These are phyloP conservation scores for Mimosa bimucronata DNA, from an alignment of 306 rosid species.

Conservation along the genomic window DNA sequence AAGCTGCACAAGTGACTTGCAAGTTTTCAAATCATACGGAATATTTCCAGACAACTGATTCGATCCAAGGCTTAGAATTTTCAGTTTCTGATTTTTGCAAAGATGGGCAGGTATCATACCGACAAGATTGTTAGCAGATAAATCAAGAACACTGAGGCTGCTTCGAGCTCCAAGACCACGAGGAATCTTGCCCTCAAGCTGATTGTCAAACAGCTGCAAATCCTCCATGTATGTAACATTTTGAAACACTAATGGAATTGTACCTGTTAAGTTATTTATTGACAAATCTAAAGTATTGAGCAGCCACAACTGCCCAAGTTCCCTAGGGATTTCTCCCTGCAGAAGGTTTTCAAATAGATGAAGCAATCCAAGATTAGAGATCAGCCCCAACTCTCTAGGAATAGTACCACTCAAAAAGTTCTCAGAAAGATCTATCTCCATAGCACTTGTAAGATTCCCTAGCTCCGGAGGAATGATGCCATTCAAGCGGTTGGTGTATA, in stretches of 20 bases:
- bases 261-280: constrained; percentile 65
- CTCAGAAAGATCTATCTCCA: constrained; percentile 75
- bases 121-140: constrained; percentile 65
- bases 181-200: constrained; percentile 73
- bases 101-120: constrained; percentile 68
- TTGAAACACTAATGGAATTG: constrained; percentile 69
- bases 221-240: constrained; percentile 60
- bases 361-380: constrained; percentile 64
- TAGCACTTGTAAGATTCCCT: constrained; percentile 65
- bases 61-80: constrained; percentile 77
- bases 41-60: constrained; percentile 69
- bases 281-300: constrained; percentile 61
- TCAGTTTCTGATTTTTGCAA: constrained; percentile 55
- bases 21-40: constrained; percentile 64
- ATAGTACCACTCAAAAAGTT: constrained; percentile 64
- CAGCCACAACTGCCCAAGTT: constrained; percentile 57
- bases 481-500: constrained; percentile 74
- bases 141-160: constrained; percentile 63
- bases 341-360: constrained; percentile 74
- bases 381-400: constrained; percentile 60
- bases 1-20: constrained; percentile 72
- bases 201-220: constrained; percentile 77
- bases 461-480: constrained; percentile 68
- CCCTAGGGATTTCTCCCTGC: constrained; percentile 64
- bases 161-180: constrained; percentile 61